phyloP scores from a whole-genome alignment of 495 filamentous ascomycete species.

The Acidomyces sp. region DNA sequence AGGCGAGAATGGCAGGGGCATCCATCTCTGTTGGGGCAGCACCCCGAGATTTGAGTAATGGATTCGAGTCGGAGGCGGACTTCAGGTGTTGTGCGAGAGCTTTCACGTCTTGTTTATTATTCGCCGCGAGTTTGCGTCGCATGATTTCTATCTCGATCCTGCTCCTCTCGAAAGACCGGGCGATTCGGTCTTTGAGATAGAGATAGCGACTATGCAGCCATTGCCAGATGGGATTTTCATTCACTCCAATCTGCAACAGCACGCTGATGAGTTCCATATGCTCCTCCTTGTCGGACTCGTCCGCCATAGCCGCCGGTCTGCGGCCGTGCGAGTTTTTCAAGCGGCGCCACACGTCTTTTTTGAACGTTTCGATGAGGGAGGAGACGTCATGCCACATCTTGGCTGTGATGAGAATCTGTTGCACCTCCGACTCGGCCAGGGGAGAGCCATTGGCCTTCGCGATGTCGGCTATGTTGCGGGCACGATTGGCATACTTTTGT shows the following conservation, averaged over 20 bases:
- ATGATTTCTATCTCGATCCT: conserved; percentile 86
- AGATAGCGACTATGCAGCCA: conserved; percentile 86
- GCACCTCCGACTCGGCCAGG: conserved; percentile 60
- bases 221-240: conserved; percentile 89
- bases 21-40: conserved; percentile 51
- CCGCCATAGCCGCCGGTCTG: conserved; percentile 12
- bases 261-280: conserved; percentile 82
- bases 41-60: conserved; percentile 28
- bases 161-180: conserved; percentile 61
- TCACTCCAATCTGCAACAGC: conserved; percentile 78
- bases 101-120: conserved; percentile 54
- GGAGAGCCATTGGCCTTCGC: conserved; percentile 34
- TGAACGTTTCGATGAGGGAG: conserved; percentile 69
- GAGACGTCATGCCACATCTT: conserved; percentile 93
- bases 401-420: conserved; percentile 74
- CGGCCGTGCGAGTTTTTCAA: conserved; percentile 35
- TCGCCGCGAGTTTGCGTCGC: conserved; percentile 61
- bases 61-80: conserved; percentile 45
- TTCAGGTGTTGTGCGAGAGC: conserved; percentile 60
- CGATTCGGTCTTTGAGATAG: conserved; percentile 72
- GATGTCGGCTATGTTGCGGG: conserved; percentile 46
- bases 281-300: conserved; percentile 52
- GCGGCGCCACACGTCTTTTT: conserved; percentile 73
- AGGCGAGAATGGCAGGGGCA: conserved; percentile 59
- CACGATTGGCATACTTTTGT: conserved; percentile 58